phyloP scores from a whole-genome alignment of 164 flowering plant species.

The Houttuynia cordata region DNA sequence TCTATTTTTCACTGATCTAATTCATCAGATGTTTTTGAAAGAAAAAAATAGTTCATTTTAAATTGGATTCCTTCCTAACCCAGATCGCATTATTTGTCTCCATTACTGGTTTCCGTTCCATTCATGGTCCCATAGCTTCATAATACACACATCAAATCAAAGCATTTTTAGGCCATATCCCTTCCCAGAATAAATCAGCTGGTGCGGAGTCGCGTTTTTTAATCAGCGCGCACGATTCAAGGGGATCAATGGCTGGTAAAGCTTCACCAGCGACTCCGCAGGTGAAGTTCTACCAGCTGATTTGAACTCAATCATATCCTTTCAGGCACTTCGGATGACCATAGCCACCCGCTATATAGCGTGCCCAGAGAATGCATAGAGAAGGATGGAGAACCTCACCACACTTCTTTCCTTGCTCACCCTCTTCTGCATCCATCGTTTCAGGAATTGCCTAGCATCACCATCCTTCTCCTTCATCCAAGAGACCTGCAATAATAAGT shows the following conservation, averaged over 20 bases:
- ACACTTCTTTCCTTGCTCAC: background rate
- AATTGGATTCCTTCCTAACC: background rate
- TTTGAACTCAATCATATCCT: background rate
- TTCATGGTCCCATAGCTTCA: background rate
- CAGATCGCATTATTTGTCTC: background rate
- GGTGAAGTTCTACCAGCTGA: too few relatives aligned
- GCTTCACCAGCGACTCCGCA: too few relatives aligned
- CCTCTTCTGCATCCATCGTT: constrained; percentile 1
- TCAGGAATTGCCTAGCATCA: background rate
- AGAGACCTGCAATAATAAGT: constrained; percentile 20
- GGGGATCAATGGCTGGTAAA: too few relatives aligned
- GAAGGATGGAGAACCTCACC: background rate
- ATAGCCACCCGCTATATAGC: background rate
- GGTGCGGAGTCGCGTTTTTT: too few relatives aligned
- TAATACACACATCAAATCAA: background rate
- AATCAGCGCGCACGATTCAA: too few relatives aligned
- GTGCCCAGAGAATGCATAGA: too few relatives aligned
- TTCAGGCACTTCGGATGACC: background rate
- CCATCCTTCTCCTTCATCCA: constrained; percentile 9
- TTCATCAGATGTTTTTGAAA: too few relatives aligned
- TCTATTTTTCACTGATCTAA: too few relatives aligned
- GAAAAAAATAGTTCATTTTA: too few relatives aligned
- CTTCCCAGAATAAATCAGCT: too few relatives aligned
- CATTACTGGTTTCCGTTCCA: background rate
- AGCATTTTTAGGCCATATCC: too few relatives aligned